Conservation (phyloP, 352 stramenopile species). For the Phytophthora citrophthora region DNA sequence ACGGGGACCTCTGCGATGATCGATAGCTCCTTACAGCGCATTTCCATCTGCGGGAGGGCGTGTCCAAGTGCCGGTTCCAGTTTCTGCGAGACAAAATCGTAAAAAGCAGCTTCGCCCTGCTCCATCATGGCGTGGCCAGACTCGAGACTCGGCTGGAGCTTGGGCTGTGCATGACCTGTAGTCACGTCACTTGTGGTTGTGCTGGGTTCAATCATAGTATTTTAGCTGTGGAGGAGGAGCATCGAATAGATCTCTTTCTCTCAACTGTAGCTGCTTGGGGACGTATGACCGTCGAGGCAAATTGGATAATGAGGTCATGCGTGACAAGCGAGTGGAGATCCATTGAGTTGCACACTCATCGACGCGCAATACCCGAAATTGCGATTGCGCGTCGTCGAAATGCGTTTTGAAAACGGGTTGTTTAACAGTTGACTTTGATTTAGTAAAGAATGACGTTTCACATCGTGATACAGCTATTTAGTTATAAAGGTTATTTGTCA, state of each 20-base stretch:
- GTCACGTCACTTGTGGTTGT: neutral
- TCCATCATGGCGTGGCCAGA: conserved; percentile 19
- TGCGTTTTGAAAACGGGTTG: neutral
- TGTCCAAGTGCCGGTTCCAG: conserved; percentile 33
- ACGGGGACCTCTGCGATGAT: conserved; percentile 36
- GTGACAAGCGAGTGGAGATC: neutral
- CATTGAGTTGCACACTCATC: conserved; percentile 2
- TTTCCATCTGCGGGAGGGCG: conserved; percentile 40
- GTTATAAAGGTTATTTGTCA: neutral
- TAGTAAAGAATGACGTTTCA: neutral
- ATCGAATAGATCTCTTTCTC: neutral
- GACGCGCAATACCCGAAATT: conserved; percentile 8
- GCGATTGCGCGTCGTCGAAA: conserved; percentile 6
- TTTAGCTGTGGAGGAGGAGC: neutral
- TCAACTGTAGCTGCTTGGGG: neutral
- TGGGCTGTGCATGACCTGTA: neutral
- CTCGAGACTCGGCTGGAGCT: conserved; percentile 9
- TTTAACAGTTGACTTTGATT: neutral
- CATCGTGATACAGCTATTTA: neutral
- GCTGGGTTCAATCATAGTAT: conserved; percentile 14
- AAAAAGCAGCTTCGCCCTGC: conserved; percentile 32
- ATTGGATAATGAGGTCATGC: conserved; percentile 15
- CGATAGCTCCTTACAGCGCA: conserved; percentile 45
- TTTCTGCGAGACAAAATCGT: conserved; percentile 31
- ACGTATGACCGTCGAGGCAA: neutral